Conservation (phyloP, 2,329 filamentous ascomycete genomes). For the Cadophora gregata region DNA sequence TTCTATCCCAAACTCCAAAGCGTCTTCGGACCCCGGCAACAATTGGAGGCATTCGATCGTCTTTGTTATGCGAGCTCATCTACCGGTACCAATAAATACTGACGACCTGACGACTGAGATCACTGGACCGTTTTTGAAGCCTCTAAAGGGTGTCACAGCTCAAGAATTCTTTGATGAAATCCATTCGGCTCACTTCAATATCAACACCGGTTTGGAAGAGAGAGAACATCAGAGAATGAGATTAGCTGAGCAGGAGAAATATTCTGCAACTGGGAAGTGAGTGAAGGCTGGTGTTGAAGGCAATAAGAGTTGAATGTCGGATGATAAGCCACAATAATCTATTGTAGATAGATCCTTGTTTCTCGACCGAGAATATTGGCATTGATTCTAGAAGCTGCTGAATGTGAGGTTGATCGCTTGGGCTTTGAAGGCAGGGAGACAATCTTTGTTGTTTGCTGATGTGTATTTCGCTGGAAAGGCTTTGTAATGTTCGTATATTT, state of each 20-base stretch:
- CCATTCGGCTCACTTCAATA: conserved; percentile 36
- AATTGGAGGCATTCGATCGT: conserved; percentile 39
- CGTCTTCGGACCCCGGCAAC: neutral
- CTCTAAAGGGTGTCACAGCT: conserved; percentile 32
- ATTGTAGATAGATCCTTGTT: neutral
- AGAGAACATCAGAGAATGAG: conserved; percentile 35
- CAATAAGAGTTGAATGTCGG: neutral
- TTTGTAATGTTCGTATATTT: too few relatives aligned
- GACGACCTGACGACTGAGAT: conserved; percentile 36
- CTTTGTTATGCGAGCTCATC: conserved; percentile 40
- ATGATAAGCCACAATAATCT: neutral
- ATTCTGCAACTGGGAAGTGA: neutral
- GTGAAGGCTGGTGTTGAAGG: neutral
- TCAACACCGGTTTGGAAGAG: conserved; percentile 34
- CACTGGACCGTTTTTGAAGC: conserved; percentile 34
- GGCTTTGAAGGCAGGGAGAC: neutral
- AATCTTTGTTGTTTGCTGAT: too few relatives aligned
- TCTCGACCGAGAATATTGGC: neutral
- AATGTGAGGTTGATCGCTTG: too few relatives aligned
- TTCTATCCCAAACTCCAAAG: neutral
- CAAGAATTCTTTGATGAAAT: conserved; percentile 32
- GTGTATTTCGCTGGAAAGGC: too few relatives aligned
- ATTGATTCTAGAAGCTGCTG: too few relatives aligned
- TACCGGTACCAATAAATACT: conserved; percentile 34
- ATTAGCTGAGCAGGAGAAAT: conserved; percentile 30